These are phyloP conservation scores for Exophiala lecanii-corni DNA, from an alignment of 2,329 filamentous ascomycete species.

Conservation along the genomic window DNA sequence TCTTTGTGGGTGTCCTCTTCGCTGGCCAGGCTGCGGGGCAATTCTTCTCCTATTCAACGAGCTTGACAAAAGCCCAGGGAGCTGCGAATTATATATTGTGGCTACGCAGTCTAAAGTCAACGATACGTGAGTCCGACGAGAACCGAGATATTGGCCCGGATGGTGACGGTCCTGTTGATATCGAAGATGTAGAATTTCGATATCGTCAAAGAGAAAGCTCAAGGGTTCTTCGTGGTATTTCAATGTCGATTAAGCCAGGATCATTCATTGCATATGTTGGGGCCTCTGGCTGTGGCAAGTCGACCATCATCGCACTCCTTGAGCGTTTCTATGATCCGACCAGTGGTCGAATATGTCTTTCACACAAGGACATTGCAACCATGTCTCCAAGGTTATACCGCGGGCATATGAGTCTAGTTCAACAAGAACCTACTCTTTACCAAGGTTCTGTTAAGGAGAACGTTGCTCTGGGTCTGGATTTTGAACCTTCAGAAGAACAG, in stretches of 20 bases:
- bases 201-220: constrained; percentile 29
- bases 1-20: constrained; percentile 42
- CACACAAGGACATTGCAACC: constrained; percentile 55
- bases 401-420: constrained; percentile 62
- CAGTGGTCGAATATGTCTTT: constrained; percentile 60
- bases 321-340: constrained; percentile 66
- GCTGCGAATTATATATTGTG: constrained; percentile 50
- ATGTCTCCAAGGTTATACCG: constrained; percentile 62
- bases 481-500: constrained; percentile 29
- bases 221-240: constrained; percentile 31
- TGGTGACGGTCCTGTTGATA: constrained; percentile 38
- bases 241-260: constrained; percentile 40
- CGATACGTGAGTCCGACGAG: constrained; percentile 39
- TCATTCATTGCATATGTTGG: constrained; percentile 54
- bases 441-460: constrained; percentile 67
- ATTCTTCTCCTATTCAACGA: constrained; percentile 34
- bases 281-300: constrained; percentile 58
- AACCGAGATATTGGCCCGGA: constrained; percentile 37
- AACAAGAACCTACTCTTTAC: constrained; percentile 70
- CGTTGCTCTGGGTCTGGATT: constrained; percentile 53
- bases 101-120: constrained; percentile 42
- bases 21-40: constrained; percentile 29
- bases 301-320: constrained; percentile 60
- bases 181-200: constrained; percentile 42
- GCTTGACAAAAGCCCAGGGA: constrained; percentile 49